Evolutionary conservation across 1,284 basidiomycete genomes (phyloP), one percentile per base, ranked within the genome.

Genomic region (Clitocybe nebularis): DNA sequence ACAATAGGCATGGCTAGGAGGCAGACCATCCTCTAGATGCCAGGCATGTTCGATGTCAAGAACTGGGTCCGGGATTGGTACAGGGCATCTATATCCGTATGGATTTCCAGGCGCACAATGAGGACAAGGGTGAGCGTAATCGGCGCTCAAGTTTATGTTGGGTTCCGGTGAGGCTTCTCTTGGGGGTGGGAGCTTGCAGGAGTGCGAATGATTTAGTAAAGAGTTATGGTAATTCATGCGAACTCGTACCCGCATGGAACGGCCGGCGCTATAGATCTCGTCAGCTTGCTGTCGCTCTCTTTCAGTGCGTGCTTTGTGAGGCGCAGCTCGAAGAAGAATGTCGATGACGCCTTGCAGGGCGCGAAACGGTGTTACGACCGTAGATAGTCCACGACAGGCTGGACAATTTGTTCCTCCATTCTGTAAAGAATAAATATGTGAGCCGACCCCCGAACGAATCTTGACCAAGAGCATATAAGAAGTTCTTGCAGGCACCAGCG

Each of bases 321-420:
- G 86, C 11, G 78, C 79, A 28, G 70, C 66, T 11, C 81, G 79
- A 21, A 87, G 63, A 13, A 89, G 64, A 4, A 80, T 62, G 53
- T 89, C 85, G 41, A 88, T 64, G 52, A 88, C 74, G 23, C 74
- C 66, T 58, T 89, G 83, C 10, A 89, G 62, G 2, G 78, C 71
- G 23, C 86, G 76, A 43, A 82, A 88, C 13, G 81, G 81, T 2
- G 73, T 72, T 22, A 85, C 84, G 19, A 72, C 67, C 10, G 71
- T 78, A n/a, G 86, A 81, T 16, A 69, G 51, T 14, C 77, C 74
- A 40, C 87, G 77, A 56, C 86, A 89, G 8, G 81, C 79, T 17
- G 86, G 86, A 56, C 86, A 89, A 53, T 79, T 84, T 10, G 83
- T 82, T 33, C 86, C 86, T 21, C 85, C 84, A 53, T 89, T 89